Evolutionary conservation across 2,329 filamentous ascomycete genomes (phyloP).

Genomic region (Corynespora cassiicola): DNA sequence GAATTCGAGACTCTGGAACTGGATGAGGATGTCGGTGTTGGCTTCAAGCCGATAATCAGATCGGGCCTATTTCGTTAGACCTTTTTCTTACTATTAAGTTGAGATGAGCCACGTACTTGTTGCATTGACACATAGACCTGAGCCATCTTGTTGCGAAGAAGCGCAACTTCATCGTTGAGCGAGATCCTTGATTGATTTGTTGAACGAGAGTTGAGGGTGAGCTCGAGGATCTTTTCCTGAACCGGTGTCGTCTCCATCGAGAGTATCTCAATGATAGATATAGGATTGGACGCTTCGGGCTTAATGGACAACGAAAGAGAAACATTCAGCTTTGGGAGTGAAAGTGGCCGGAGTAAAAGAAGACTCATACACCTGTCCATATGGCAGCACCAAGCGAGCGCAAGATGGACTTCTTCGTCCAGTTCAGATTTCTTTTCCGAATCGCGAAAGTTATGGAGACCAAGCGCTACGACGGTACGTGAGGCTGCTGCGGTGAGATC

Average conservation of each 20-base stretch:
- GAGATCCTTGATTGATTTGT: slow-evolving; percentile 11
- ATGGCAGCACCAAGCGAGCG: slow-evolving; percentile 37
- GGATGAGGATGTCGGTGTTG: slow-evolving; percentile 28
- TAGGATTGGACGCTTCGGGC: slow-evolving; percentile 27
- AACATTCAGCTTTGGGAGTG: slow-evolving; percentile 33
- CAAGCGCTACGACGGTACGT: slow-evolving; percentile 37
- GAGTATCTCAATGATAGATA: slow-evolving; percentile 28
- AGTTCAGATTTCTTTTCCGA: slow-evolving; percentile 22
- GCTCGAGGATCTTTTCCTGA: slow-evolving; percentile 33
- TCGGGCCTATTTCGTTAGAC: slow-evolving; percentile 15
- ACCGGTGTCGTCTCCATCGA: slow-evolving; percentile 36
- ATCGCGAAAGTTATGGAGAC: slow-evolving; percentile 31
- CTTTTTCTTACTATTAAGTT: not conserved
- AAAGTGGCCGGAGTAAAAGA: slow-evolving; percentile 35
- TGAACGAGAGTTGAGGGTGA: slow-evolving; percentile 23
- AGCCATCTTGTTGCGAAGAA: slow-evolving; percentile 27
- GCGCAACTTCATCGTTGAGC: slow-evolving; percentile 27
- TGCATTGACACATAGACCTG: slow-evolving; percentile 28
- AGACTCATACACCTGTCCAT: slow-evolving; percentile 40
- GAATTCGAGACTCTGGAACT: slow-evolving; percentile 42
- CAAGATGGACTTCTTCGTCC: slow-evolving; percentile 32
- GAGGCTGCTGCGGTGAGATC: slow-evolving; percentile 38
- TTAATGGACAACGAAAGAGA: slow-evolving; percentile 30
- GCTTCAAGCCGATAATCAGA: slow-evolving; percentile 26
- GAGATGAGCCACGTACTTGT: no score